Base-by-base conservation (phyloP, 805 yeast species). In the Cyberlindnera nakhonratchasimensis region DNA sequence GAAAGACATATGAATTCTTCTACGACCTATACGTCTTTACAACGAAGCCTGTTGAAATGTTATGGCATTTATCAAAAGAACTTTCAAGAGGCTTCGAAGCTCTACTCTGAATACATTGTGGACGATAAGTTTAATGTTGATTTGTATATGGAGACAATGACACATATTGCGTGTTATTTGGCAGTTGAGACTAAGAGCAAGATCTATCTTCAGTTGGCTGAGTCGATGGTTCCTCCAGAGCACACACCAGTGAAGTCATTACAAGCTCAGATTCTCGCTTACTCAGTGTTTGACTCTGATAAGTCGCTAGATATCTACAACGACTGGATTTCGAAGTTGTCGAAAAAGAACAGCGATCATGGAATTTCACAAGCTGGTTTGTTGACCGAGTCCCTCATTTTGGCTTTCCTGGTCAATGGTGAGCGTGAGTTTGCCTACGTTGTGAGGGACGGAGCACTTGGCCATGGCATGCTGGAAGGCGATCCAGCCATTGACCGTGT, bases 401-500 rank as follows among this genome's bases (percentile, higher is more conserved):
- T 73, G 13, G 69, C 72, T 0, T 65, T 57, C 41, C 55, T 79
- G 28, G 65, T 67, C 17, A 64, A 67, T 29, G 61, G 66, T 32
- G 82, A 79, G 54, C 59, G 81, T 32, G 77, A 74, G 45, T 77
- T 79, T 58, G 80, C 82, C 0, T 63, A 67, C 40, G 69, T 75
- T 32, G 55, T 77, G 11, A 64, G 68, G 46, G 79, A 76, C 32
- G 75, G 74, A 48, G 74, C 77, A 0, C 51, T 65, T 1, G 63
- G 59, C 28, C 70, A 67, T 40, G 62, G 58, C 5, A 34, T 64
- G 5, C 46, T 76, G 3, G 51, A 52, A 13, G 70, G 74, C 25
- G 74, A 69, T 22, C 50, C 52, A 3, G 78, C 75, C 23, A 55
- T 64, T 5, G 63, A 64, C 14, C 52, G 53, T n/a, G 54, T 77